Evolutionary conservation across 257 asterid species (phyloP).

Genomic region (Solanum dulcamara): DNA sequence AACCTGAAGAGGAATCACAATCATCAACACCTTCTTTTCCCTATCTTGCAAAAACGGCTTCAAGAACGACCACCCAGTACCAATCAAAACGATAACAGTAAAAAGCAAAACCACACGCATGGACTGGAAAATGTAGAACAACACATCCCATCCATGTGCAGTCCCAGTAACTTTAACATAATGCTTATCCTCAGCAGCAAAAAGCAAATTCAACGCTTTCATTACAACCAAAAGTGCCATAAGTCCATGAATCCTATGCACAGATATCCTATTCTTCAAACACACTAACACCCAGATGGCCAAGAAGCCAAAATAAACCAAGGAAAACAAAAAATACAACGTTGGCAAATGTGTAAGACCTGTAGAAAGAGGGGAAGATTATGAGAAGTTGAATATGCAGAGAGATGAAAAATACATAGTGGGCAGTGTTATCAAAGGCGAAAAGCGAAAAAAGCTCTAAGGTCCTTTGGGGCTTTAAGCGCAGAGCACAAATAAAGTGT

Average conservation of each 20-base stretch:
- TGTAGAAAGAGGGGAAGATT: conserved; percentile 2
- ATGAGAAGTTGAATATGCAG: background rate
- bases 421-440: too few species aligned
- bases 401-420: background rate
- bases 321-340: conserved; percentile 50
- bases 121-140: conserved; percentile 89
- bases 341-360: conserved; percentile 83
- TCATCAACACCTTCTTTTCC: conserved; percentile 96
- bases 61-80: conserved; percentile 91
- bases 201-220: conserved; percentile 78
- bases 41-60: conserved; percentile 87
- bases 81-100: conserved; percentile 75
- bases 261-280: conserved; percentile 42
- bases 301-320: conserved; percentile 46
- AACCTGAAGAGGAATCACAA: conserved; percentile 90
- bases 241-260: conserved; percentile 75
- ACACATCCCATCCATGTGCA: conserved; percentile 96
- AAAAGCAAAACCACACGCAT: conserved; percentile 76
- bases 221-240: conserved; percentile 69
- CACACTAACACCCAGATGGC: conserved; percentile 54
- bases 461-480: too few species aligned
- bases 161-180: conserved; percentile 92
- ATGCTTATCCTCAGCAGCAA: conserved; percentile 93
- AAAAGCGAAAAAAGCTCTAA: too few species aligned
- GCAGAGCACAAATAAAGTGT: too few species aligned